phyloP scores from a whole-genome alignment of 208 protist species.

The Angomonas deanei region DNA sequence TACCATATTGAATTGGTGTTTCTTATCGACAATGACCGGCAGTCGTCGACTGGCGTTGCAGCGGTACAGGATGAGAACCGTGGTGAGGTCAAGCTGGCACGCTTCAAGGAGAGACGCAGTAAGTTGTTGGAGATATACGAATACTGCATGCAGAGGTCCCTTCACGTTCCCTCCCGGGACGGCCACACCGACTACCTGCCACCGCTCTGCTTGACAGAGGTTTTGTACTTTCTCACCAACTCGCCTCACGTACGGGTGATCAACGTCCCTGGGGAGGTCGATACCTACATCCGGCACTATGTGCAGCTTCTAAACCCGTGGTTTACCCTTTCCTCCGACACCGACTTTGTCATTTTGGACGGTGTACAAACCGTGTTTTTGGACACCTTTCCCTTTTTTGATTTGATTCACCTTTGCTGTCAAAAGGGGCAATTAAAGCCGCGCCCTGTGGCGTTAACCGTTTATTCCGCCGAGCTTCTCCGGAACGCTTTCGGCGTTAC shows the following conservation, averaged over 20 bases:
- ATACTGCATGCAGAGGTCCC: constrained; percentile 10
- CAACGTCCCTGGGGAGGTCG: constrained; percentile 17
- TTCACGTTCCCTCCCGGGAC: background rate
- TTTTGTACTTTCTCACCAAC: background rate
- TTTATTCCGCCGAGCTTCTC: constrained; percentile 3
- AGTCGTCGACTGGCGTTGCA: background rate
- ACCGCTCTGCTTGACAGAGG: constrained; percentile 9
- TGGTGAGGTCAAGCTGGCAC: constrained; percentile 2
- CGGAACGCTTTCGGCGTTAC: constrained; percentile 1
- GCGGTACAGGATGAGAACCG: constrained; percentile 7
- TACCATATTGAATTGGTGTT: constrained; percentile 16
- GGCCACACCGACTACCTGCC: constrained; percentile 9
- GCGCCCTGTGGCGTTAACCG: background rate
- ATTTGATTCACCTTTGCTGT: background rate
- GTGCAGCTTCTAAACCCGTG: constrained; percentile 5
- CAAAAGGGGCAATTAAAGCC: background rate
- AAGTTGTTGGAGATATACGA: constrained; percentile 10
- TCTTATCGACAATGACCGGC: constrained; percentile 6
- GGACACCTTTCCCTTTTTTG: constrained; percentile 2
- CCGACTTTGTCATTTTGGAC: constrained; percentile 16
- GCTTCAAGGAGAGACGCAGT: constrained; percentile 2
- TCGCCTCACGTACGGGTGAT: constrained; percentile 4
- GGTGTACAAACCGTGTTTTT: constrained; percentile 7
- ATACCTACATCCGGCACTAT: constrained; percentile 11
- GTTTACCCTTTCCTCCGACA: constrained; percentile 12